A percentile compares a stretch with the other conserved stretches of the same genome.
phyloP scores from a whole-genome alignment of 192 early-diverging fungal genomes.

The Entrophospora sp. region DNA sequence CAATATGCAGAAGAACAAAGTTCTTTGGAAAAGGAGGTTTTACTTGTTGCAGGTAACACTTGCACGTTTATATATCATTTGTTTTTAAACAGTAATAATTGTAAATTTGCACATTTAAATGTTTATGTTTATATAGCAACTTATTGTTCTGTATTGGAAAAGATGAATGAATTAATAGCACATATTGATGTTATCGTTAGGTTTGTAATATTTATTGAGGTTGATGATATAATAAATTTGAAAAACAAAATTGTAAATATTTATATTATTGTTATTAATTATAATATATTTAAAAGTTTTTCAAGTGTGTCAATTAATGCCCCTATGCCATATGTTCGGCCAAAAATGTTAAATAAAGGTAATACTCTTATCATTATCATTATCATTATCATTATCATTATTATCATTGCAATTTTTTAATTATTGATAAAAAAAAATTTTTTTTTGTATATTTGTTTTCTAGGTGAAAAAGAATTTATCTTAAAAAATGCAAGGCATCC shows the following conservation, averaged over 20 bases:
- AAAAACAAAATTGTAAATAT: not conserved
- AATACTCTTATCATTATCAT: too few species aligned
- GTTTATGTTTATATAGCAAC: constrained; percentile 32
- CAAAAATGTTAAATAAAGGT: constrained; percentile 51
- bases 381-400: not conserved
- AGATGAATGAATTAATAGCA: constrained; percentile 64
- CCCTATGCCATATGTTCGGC: constrained; percentile 76
- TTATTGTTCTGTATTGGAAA: constrained; percentile 77
- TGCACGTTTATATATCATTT: not conserved
- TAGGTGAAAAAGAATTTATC: constrained; percentile 56
- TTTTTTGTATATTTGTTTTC: not conserved
- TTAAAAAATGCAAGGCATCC: constrained; percentile 78
- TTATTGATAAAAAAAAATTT: not conserved
- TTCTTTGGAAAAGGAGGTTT: constrained; percentile 77
- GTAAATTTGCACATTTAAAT: not conserved
- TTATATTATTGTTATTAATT: constrained; percentile 1
- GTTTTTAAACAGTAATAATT: not conserved
- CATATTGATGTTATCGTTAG: constrained; percentile 82
- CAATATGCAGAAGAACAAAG: constrained; percentile 65
- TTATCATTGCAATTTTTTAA: not conserved
- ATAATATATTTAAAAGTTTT: constrained; percentile 44
- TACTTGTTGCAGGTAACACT: constrained; percentile 61
- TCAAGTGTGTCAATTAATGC: constrained; percentile 80
- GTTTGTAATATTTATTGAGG: constrained; percentile 25
- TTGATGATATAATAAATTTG: not conserved